These are phyloP conservation scores for Fagopyrum esculentum DNA, from an alignment of 148 eudicot species.

Conservation along the genomic window DNA sequence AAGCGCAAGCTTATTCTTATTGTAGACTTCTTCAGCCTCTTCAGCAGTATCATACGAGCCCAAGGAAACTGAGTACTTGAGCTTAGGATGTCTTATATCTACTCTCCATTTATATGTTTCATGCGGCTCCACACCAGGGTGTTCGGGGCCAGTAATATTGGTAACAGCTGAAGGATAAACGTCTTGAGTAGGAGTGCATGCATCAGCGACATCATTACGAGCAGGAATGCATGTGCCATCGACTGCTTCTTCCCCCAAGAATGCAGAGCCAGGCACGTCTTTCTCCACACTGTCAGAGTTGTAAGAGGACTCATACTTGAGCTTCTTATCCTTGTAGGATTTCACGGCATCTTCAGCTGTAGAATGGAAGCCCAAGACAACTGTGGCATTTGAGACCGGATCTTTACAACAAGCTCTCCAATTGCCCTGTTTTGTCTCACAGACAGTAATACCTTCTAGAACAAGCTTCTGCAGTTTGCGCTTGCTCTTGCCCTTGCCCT, in stretches of 20 bases:
- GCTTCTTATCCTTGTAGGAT: background rate
- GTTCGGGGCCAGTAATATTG: background rate
- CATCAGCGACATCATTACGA: background rate
- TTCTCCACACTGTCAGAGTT: background rate
- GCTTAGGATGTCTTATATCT: background rate
- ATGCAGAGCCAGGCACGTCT: background rate
- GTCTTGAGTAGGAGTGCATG: background rate
- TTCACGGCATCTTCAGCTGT: constrained; percentile 3
- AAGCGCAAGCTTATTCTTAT: constrained; percentile 2
- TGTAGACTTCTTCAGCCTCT: constrained; percentile 7
- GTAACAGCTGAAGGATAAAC: background rate
- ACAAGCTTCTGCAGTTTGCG: background rate
- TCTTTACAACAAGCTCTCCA: background rate
- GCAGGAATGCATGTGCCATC: background rate
- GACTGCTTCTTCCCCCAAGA: background rate
- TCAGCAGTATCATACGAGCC: constrained; percentile 5
- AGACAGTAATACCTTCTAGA: constrained; percentile 3
- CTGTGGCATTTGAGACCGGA: background rate
- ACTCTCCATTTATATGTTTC: constrained; percentile 6
- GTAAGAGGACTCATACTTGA: background rate
- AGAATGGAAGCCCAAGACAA: background rate
- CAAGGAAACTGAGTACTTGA: background rate
- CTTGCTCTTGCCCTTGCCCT: background rate
- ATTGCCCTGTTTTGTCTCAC: background rate
- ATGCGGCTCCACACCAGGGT: background rate